A percentile compares a stretch with the other conserved stretches of the same genome.
Evolutionary conservation across 2,329 filamentous ascomycete genomes (phyloP).

Genomic region (Verticillium albo-atrum): DNA sequence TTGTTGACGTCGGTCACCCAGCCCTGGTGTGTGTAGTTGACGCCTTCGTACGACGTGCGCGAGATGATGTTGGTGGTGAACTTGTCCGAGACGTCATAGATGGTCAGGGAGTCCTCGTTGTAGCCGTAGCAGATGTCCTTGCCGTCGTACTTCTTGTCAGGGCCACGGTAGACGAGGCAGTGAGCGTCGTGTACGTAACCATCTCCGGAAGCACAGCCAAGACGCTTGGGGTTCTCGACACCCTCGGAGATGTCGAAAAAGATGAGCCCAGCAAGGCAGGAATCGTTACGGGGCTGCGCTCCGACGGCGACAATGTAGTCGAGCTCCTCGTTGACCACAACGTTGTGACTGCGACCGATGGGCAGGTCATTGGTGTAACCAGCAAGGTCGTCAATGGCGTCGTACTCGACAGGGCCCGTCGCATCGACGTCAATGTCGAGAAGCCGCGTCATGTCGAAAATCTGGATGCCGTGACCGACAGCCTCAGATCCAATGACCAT

Average conservation of each 20-base stretch:
- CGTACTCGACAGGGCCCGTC: conserved; percentile 25
- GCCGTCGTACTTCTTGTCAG: conserved; percentile 40
- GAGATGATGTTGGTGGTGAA: conserved; percentile 39
- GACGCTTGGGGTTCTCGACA: conserved; percentile 44
- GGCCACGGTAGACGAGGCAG: conserved; percentile 50
- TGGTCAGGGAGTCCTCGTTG: conserved; percentile 47
- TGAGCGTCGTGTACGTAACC: conserved; percentile 60
- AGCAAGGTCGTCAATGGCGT: conserved; percentile 22
- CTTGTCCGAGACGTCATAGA: conserved; percentile 50
- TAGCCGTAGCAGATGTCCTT: conserved; percentile 53
- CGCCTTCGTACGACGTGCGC: conserved; percentile 51
- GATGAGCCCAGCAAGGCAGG: conserved; percentile 47
- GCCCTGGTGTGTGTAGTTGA: conserved; percentile 55
- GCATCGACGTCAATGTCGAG: conserved; percentile 37
- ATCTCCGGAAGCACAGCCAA: conserved; percentile 49
- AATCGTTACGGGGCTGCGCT: conserved; percentile 28
- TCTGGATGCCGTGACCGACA: conserved; percentile 49
- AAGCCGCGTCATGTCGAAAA: conserved; percentile 57
- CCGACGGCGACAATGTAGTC: conserved; percentile 43
- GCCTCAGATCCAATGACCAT: conserved; percentile 36
- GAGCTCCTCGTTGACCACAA: conserved; percentile 43
- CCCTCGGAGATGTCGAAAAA: conserved; percentile 54
- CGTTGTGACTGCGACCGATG: conserved; percentile 34
- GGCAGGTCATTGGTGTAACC: conserved; percentile 25
- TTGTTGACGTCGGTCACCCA: conserved; percentile 42